Evolutionary conservation across 257 asterid species (phyloP).

Genomic region (Salvia miltiorrhiza): DNA sequence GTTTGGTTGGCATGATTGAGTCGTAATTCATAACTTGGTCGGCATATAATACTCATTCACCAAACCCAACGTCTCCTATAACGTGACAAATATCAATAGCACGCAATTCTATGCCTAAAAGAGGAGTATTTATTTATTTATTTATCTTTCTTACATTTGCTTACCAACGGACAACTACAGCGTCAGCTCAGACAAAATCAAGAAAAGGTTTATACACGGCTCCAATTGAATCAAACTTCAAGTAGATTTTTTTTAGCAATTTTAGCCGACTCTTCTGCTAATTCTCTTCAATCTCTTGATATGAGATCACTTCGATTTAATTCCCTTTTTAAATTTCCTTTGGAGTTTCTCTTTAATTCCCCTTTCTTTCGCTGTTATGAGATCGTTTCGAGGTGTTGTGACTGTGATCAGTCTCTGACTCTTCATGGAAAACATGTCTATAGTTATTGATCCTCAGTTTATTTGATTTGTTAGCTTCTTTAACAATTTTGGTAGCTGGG

Average conservation of each 20-base stretch:
- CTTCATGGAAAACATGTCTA: background rate
- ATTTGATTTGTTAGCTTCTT: background rate
- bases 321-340: background rate
- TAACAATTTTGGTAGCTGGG: background rate
- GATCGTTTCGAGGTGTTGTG: background rate
- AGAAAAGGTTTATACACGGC: background rate
- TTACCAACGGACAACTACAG: too few species aligned
- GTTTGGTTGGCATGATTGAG: too few species aligned
- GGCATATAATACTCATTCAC: too few species aligned
- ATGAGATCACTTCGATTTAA: background rate
- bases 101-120: background rate
- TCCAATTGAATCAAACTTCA: background rate
- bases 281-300: background rate
- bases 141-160: too few species aligned
- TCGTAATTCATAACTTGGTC: too few species aligned
- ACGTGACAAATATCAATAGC: too few species aligned
- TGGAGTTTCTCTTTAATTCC: background rate
- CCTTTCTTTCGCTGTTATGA: background rate
- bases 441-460: background rate
- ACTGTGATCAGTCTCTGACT: background rate
- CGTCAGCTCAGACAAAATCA: background rate
- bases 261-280: background rate
- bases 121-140: too few species aligned
- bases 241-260: too few species aligned
- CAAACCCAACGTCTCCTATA: too few species aligned